Evolutionary conservation across 495 filamentous ascomycete genomes (phyloP).

Genomic region (Bathelium albidoporum): DNA sequence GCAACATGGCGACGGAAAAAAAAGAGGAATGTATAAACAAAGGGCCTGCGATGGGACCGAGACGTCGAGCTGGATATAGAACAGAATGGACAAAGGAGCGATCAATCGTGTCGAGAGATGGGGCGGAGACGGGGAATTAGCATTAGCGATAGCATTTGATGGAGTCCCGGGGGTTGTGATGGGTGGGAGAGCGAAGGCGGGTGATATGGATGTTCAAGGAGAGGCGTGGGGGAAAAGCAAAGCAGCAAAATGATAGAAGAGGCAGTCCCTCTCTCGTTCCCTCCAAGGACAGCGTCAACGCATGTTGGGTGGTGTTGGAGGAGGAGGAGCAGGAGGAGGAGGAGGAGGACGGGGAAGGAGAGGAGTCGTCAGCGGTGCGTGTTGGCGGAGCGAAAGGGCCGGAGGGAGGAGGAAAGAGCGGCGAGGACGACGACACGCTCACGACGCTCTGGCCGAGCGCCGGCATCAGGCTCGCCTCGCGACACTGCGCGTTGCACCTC

Average conservation of each 20-base stretch:
- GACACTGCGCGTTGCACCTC: too few relatives aligned
- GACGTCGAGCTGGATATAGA: too few relatives aligned
- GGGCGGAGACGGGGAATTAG: background rate
- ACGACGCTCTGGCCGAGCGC: too few relatives aligned
- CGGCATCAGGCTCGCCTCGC: too few relatives aligned
- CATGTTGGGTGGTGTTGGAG: background rate
- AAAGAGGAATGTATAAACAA: too few relatives aligned
- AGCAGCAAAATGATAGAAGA: background rate
- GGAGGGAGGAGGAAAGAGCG: too few relatives aligned
- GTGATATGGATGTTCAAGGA: background rate
- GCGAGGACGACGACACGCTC: too few relatives aligned
- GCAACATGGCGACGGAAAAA: conserved; percentile 50
- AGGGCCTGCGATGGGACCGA: too few relatives aligned
- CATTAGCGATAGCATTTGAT: background rate
- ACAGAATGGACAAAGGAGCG: background rate
- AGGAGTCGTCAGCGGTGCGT: background rate
- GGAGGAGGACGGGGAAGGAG: background rate
- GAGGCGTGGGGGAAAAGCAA: background rate
- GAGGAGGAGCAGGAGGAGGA: background rate
- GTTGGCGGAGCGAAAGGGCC: too few relatives aligned
- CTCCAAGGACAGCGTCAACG: background rate
- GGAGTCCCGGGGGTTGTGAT: background rate
- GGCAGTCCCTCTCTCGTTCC: background rate
- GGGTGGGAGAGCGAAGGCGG: background rate
- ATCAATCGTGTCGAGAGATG: background rate